These are phyloP conservation scores for Peribolospora baueri DNA, from an alignment of 768 basidiomycete genomes.

Conservation along the genomic window DNA sequence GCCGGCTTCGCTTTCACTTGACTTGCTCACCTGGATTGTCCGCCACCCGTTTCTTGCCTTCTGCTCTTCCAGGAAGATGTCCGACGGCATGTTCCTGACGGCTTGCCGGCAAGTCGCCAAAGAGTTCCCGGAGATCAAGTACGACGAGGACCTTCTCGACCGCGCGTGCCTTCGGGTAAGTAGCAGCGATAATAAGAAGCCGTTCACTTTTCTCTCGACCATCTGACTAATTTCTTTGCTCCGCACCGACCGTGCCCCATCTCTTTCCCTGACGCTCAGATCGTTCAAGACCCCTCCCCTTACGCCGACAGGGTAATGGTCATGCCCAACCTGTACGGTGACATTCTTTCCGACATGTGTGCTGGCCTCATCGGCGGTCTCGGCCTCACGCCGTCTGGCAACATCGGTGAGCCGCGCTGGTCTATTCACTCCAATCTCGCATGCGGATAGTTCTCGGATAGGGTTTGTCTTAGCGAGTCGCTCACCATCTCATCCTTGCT, in stretches of 20 bases:
- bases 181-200: background rate
- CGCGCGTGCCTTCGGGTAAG: constrained; percentile 74
- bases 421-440: background rate
- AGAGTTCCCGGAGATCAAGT: constrained; percentile 74
- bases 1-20: too few species aligned
- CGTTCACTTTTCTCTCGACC: too few species aligned
- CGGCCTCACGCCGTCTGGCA: constrained; percentile 88
- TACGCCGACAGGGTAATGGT: constrained; percentile 97
- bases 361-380: constrained; percentile 95
- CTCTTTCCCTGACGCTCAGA: constrained; percentile 22
- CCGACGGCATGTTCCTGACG: constrained; percentile 96
- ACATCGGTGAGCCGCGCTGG: constrained; percentile 62
- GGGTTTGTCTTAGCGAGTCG: background rate
- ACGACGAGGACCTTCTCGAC: constrained; percentile 92
- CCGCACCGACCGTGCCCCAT: background rate
- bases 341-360: constrained; percentile 93
- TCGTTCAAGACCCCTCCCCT: constrained; percentile 78
- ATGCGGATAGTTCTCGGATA: background rate
- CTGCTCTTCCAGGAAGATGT: constrained; percentile 63
- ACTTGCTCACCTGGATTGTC: background rate
- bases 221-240: background rate
- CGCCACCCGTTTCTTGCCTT: too few species aligned
- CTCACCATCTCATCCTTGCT: constrained; percentile 1
- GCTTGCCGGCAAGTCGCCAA: constrained; percentile 91
- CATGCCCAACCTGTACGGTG: constrained; percentile 87